These are phyloP conservation scores for Pseudohyphozyma bogoriensis DNA, from an alignment of 768 basidiomycete genomes.

Conservation along the genomic window DNA sequence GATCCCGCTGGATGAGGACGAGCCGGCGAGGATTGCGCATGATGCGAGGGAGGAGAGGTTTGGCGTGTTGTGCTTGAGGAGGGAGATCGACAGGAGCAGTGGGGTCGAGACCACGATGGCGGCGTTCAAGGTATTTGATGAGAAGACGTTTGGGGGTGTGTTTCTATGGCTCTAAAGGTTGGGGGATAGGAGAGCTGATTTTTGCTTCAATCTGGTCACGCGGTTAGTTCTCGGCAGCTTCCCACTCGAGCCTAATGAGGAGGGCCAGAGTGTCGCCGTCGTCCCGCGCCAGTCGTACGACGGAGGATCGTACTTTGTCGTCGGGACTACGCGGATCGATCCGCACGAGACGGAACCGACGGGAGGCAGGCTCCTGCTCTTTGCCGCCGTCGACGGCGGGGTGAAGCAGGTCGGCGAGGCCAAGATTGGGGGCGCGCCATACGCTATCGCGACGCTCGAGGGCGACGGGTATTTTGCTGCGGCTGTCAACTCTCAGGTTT, in stretches of 20 bases:
- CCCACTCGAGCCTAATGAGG: conserved; percentile 2
- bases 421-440: conserved; percentile 57
- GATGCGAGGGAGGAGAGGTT: conserved; percentile 50
- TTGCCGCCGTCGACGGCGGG: not conserved
- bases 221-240: conserved; percentile 8
- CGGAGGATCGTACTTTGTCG: conserved; percentile 34
- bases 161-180: conserved; percentile 21
- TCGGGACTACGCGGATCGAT: conserved; percentile 40
- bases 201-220: not conserved
- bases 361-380: conserved; percentile 22
- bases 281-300: not conserved
- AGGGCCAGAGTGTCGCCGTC: conserved; percentile 10
- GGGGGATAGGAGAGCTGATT: conserved; percentile 3
- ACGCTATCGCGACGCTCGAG: conserved; percentile 45
- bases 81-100: conserved; percentile 49
- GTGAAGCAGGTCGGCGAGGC: conserved; percentile 33
- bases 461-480: conserved; percentile 5
- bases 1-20: conserved; percentile 58
- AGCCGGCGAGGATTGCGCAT: conserved; percentile 59
- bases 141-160: conserved; percentile 55
- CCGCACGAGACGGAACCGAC: conserved; percentile 21
- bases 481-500: conserved; percentile 22
- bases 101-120: conserved; percentile 45
- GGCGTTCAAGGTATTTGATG: conserved; percentile 59
- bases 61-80: conserved; percentile 55